Evolutionary conservation across 2,329 filamentous ascomycete genomes (phyloP).

Genomic region (Septoria linicola): DNA sequence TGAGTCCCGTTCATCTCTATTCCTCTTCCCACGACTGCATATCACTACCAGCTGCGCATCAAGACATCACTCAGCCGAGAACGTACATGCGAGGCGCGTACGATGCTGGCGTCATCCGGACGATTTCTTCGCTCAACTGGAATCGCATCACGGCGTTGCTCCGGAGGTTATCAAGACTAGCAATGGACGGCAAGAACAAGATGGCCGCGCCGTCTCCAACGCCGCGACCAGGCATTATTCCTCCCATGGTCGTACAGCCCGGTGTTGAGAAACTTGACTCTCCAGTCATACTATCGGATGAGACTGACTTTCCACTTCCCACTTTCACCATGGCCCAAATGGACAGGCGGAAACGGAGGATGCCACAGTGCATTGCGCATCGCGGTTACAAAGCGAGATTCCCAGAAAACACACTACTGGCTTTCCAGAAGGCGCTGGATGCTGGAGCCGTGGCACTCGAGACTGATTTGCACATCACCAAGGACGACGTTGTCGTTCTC

Average conservation of each 20-base stretch:
- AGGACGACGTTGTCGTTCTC: constrained; percentile 79
- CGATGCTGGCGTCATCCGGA: too few relatives aligned
- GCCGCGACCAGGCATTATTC: constrained; percentile 22
- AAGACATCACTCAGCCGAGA: too few relatives aligned
- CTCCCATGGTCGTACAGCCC: constrained; percentile 34
- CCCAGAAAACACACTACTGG: constrained; percentile 83
- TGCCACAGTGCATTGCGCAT: constrained; percentile 75
- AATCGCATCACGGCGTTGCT: constrained; percentile 4
- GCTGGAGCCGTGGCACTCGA: constrained; percentile 79
- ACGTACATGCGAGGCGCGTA: too few relatives aligned
- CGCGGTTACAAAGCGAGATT: constrained; percentile 73
- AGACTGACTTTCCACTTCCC: constrained; percentile 28
- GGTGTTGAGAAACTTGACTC: constrained; percentile 33
- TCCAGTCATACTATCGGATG: constrained; percentile 26
- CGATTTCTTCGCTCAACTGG: not conserved
- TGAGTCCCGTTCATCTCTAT: too few relatives aligned
- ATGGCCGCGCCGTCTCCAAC: constrained; percentile 3
- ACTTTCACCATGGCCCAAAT: constrained; percentile 26
- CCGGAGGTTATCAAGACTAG: not conserved
- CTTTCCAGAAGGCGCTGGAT: constrained; percentile 71
- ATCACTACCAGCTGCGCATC: too few relatives aligned
- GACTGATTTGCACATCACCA: constrained; percentile 81
- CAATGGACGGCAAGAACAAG: not conserved
- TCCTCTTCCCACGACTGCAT: too few relatives aligned
- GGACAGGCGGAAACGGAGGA: constrained; percentile 32